Percentiles rank a stretch among this genome's conserved stretches.
These are phyloP conservation scores for Sporothrix euskadiensis DNA, from an alignment of 2,329 filamentous ascomycete species.

Conservation along the genomic window DNA sequence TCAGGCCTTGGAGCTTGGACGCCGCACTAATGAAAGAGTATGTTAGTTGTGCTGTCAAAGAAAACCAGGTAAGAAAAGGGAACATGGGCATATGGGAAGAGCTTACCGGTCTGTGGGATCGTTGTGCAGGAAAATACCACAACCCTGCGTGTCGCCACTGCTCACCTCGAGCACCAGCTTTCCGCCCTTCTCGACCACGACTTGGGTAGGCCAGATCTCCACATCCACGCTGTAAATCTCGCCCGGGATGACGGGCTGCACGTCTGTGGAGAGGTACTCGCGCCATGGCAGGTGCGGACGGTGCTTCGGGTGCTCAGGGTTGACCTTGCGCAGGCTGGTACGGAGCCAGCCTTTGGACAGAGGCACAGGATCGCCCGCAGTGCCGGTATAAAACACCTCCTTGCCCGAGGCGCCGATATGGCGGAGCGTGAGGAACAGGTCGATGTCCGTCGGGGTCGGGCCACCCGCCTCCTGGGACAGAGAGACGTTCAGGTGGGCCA, in stretches of 20 bases:
- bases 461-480: constrained; percentile 40
- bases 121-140: constrained; percentile 57
- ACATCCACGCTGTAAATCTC: constrained; percentile 62
- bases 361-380: constrained; percentile 63
- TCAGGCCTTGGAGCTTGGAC: constrained; percentile 58
- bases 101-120: constrained; percentile 47
- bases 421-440: constrained; percentile 64
- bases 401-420: constrained; percentile 56
- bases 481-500: constrained; percentile 57
- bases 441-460: constrained; percentile 53
- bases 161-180: constrained; percentile 58
- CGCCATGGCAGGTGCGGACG: constrained; percentile 57
- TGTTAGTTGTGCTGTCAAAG: not conserved
- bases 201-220: constrained; percentile 66
- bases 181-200: constrained; percentile 52
- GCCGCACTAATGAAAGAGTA: constrained; percentile 9
- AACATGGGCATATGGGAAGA: not conserved
- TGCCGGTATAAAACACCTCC: constrained; percentile 66
- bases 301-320: constrained; percentile 53
- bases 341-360: constrained; percentile 46
- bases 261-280: constrained; percentile 59
- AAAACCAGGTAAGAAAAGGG: not conserved
- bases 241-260: constrained; percentile 54
- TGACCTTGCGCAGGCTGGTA: constrained; percentile 54
- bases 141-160: constrained; percentile 60